Base-by-base conservation (phyloP, 2,329 filamentous ascomycete genomes). In the Dactylonectria macrodidyma region DNA sequence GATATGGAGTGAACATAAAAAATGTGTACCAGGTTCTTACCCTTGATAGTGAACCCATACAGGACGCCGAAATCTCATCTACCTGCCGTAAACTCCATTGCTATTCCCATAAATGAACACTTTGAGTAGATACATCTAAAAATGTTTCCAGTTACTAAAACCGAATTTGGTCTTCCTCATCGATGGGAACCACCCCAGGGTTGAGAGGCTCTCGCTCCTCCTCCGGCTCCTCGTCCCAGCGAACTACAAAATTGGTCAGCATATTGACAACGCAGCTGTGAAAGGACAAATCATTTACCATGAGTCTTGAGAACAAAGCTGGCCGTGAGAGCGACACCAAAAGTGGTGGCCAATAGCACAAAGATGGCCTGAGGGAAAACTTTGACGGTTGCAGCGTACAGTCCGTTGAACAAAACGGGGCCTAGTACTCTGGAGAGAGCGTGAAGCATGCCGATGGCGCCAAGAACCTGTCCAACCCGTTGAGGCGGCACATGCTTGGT, bases 401-500 rank as follows among this genome's bases (percentile, higher is more conserved):
- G 89, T 5, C 93, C 88, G 76, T 96, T 97, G 81, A 98, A 97
- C 1, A 95, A 77, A 0, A 94, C 87, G 0, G 96, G 96, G 1
- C 92, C 91, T 12, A 97, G 79, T 2, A 98, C 90, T 68, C 95
- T 87, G 3, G 93, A 89, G 41, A 97, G 82, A 1, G 94, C 93
- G 81, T 98, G 95, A 65, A 98, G 82, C 68, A 98, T 84, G 0
- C 95, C 96, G 16, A 92, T 92, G 1, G 95, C 95, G 24, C 96
- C 96, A 0, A 99, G 87, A n/a, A 98, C 84, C 78, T 96, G 91
- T 0, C 96, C 96, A 0, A 96, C 92, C 54, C 89, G 89, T 70
- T 96, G 93, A 0, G 90, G 86, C 0, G 95, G 94, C 0, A 98
- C 92, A 79, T 98, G 96, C 78, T 98, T 98, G 22, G 95, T 98